Evolutionary conservation across 2,329 filamentous ascomycete species (phyloP), one percentile per base, ranked within the genome.

Genomic region (Fusarium dlaminii): DNA sequence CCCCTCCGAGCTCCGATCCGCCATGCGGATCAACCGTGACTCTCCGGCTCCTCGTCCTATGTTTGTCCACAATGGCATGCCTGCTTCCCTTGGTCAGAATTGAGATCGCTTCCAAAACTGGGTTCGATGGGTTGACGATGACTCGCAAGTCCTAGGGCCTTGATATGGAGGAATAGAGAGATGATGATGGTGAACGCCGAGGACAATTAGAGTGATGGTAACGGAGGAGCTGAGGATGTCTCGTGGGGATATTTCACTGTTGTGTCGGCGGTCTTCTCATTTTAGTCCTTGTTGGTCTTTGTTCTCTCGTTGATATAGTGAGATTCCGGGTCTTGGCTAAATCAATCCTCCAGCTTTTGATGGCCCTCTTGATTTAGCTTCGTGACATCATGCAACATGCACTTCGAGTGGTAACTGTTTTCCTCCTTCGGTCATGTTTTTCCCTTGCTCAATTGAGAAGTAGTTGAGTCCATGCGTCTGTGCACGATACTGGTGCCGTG

Each of bases 381-480:
- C 13, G 5, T 18, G 29, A 4, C 1, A 4, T 4, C 7, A n/a
- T 14, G 9, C 10, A 2, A 30, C 0, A 12, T 49, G 20, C 18
- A 3, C 1, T 10, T 18, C 13, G 2, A 9, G 0, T 13, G 14
- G 7, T 7, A 0, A 9, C 0, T n/a, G 10, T n/a, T 30, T 18
- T 7, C 46, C 0, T 18, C 11, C 0, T 3, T 1, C 1, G 0
- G 6, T 8, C 0, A 20, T 32, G 15, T 8, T 34, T 9, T 0
- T 7, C 11, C 8, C 3, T 3, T 0, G 6, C 2, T 24, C 4
- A 4, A 10, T 15, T 51, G 30, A 24, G 17, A 1, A 15, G 17
- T 10, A 8, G 3, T 4, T 34, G 8, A 8, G 8, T 0, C 12
- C 6, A 14, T 2, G 3, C 11, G 17, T 24, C 17, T 11, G 18